Base-by-base conservation (phyloP, 2,329 filamentous ascomycete species). In the Aureobasidium sp. region DNA sequence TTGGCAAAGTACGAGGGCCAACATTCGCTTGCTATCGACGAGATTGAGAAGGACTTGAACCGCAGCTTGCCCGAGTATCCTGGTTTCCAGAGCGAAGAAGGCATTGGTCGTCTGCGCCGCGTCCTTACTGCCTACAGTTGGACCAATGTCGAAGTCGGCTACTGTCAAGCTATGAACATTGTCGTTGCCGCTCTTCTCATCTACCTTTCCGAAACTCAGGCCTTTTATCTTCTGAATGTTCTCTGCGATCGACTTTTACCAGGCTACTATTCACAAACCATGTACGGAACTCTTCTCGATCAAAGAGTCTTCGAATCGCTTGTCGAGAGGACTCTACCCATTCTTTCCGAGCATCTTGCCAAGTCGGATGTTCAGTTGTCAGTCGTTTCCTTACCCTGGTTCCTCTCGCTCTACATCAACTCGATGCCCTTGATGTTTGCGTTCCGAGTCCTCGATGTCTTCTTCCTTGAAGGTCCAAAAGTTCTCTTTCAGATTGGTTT, bases 131-230 rank as follows among this genome's bases (percentile, higher is more conserved):
- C 94, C 5, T 99, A 99, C 78, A 97, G 92, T 76, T 99, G 94
- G 94, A 90, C 88, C 53, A 94, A 99, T 70, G 84, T 90, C 59
- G 91, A 97, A 67, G 92, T 99, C 61, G 94, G 94, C 67, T 99
- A 99, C 76, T 99, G 94, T 74, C 94, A 99, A 76, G 94, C 94
- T 65, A 99, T 99, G 94, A 99, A 99, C 75, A 99, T 99, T 68
- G 94, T 99, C 37, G 93, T 97, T 61, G 94, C 94, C 20, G 94
- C 94, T n/a, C 79, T 99, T 63, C 82, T 99, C 68, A 99, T 99
- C 80, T 97, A 97, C 79, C 96, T 96, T 86, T 97, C 92, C 9
- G 94, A 99, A 76, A 77, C 88, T 0, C 94, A 99, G 76, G 94
- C 94, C 1, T 99, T 97, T 77, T 99, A 94, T 74, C 81, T 97